These are phyloP conservation scores for Zea mays DNA, from an alignment of 176 grass and related monocot species.

Conservation along the genomic window DNA sequence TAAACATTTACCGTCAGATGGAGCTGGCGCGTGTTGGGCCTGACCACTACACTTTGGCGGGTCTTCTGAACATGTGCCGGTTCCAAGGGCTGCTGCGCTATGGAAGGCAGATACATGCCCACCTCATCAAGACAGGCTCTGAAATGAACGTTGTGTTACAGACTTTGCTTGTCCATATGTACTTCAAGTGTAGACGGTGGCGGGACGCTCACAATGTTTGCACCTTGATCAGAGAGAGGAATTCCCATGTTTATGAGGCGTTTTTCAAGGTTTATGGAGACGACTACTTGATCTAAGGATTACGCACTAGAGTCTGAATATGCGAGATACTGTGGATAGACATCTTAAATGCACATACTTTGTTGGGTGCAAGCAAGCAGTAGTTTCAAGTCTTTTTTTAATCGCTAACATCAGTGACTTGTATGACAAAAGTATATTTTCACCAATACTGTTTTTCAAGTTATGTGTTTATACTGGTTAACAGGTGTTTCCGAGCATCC, in stretches of 20 bases:
- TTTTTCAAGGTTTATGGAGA: conserved; percentile 57
- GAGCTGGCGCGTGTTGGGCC: conserved; percentile 35
- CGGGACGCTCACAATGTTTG: conserved; percentile 50
- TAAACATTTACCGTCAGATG: conserved; percentile 47
- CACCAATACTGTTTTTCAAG: not conserved
- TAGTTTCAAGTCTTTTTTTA: conserved; percentile 10
- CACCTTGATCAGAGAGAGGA: conserved; percentile 51
- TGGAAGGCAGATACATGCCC: conserved; percentile 53
- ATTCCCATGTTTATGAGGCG: conserved; percentile 38
- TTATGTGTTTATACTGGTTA: not conserved
- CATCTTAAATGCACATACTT: conserved; percentile 6
- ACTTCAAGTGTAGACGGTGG: conserved; percentile 48
- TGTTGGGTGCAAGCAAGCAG: conserved; percentile 11
- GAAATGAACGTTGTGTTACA: conserved; percentile 53
- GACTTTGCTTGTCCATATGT: conserved; percentile 59
- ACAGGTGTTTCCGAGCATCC: not conserved
- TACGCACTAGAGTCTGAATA: conserved; percentile 11
- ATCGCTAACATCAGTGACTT: conserved; percentile 8
- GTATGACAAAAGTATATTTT: not conserved
- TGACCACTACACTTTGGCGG: conserved; percentile 46
- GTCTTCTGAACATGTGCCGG: conserved; percentile 50
- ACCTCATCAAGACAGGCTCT: conserved; percentile 47
- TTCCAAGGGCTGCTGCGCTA: conserved; percentile 35
- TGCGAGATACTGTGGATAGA: conserved; percentile 32
- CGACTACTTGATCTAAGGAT: conserved; percentile 49